Base-by-base conservation (phyloP, 345 rosid species). In the Lagerstroemia speciosa region DNA sequence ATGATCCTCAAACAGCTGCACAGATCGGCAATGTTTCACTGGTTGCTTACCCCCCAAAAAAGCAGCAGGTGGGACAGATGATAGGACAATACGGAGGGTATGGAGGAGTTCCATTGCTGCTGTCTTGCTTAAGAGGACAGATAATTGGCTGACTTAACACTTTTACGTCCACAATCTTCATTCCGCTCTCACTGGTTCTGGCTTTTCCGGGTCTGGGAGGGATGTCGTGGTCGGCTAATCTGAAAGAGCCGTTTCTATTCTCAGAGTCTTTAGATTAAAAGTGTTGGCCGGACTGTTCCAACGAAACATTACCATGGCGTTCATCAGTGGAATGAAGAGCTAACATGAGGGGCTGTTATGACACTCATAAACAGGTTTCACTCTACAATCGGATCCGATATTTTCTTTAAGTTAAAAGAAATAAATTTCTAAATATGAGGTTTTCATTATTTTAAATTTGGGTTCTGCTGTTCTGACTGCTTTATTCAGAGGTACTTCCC, bases 121-220 rank as follows among this genome's bases (percentile, higher is more conserved):
- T 80, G 46, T 74, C 86, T 65, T 73, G 88, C 61, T 75, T 83
- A 64, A 76, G 88, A 60, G 81, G 84, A 43, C 79, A 79, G 34
- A 76, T 73, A 38, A 64, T 79, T 71, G 55, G 77, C 77, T 67
- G 71, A 75, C 38, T 19, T 27, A 5, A 64, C 29, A 64, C 46
- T 40, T 19, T 19, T 3, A 36, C 9, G 22, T 34, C 43, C 6
- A 20, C 26, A 15, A 20, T 20, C 29, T 22, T 64, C 29, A 17
- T 34, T 26, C 43, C 27, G 20, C 22, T 64, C 46, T 33, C 36
- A 22, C 43, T 64, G 40, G 67, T 53, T n/a, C 7, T 20, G 4
- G 22, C 12, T 48, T 48, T 53, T 53, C 10, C 8, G 27, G 60
- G 10, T 2, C 10, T 53, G 8, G 60, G 15, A 53, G 55, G 19